Evolutionary conservation across 2,329 filamentous ascomycete genomes (phyloP), one percentile per base, ranked within the genome.

Genomic region (Colletotrichum nymphaeae): DNA sequence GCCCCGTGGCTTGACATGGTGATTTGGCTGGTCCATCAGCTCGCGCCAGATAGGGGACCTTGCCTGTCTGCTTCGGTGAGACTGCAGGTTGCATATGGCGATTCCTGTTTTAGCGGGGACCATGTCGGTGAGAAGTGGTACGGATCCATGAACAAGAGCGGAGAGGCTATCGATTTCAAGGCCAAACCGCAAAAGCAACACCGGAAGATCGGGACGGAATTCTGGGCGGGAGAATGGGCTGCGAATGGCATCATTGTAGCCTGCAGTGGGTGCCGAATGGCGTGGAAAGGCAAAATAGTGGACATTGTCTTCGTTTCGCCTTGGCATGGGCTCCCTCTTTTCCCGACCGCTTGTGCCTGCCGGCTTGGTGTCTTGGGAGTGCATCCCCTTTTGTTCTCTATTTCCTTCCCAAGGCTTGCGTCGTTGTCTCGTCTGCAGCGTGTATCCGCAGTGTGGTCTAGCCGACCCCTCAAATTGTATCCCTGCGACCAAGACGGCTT

Each of bases 311-410:
- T 73, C 26, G 60, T 56, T 26, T 30, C 67, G 37, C 26, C 72
- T 74, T 74, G 68, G 72, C 72, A 59, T 68, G 63, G 72, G 72
- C 72, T 74, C 69, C 72, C 72, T 74, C 72, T 67, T 67, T 35
- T 67, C 69, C 68, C 63, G 42, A 60, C 63, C 72, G 72, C 72
- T 73, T 73, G 68, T 63, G 63, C 24, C 28, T 74, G 72, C 72
- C 72, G 72, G 72, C 72, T 74, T 74, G 72, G 72, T 72, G 56
- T 72, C 72, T 66, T 71, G 67, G 66, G 55, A 64, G 62, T 30
- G 49, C 19, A 46, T 37, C 67, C 56, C 26, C n/a, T 32, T 53
- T 57, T 26, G 19, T 16, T 46, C 16, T n/a, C n/a, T 52, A 49
- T 63, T 58, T 66, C 49, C 60, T 16, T 62, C 63, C 55, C 32